These are phyloP conservation scores for Lineolata rhizophorae DNA, from an alignment of 495 filamentous ascomycete species.

Conservation along the genomic window DNA sequence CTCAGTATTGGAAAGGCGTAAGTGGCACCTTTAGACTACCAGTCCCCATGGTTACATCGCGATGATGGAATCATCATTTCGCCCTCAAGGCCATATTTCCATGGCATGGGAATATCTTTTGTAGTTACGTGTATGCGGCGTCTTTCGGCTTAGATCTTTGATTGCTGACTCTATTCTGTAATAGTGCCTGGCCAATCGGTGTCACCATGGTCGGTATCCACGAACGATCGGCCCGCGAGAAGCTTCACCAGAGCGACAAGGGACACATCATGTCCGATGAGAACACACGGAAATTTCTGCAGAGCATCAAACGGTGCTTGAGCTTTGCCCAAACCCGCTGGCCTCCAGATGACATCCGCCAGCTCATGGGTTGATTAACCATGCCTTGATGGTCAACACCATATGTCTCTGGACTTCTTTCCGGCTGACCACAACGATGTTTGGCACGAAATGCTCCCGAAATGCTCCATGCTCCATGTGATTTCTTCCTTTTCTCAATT, in stretches of 20 bases:
- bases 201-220: slow-evolving; percentile 99
- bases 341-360: slow-evolving; percentile 78
- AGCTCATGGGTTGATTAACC: slow-evolving; percentile 99
- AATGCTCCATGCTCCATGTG: too few relatives aligned
- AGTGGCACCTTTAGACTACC: slow-evolving; percentile 12
- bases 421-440: too few relatives aligned
- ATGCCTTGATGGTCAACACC: too few relatives aligned
- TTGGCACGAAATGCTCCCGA: too few relatives aligned
- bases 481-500: too few relatives aligned
- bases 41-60: too few relatives aligned
- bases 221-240: slow-evolving; percentile 84
- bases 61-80: too few relatives aligned
- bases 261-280: slow-evolving; percentile 91
- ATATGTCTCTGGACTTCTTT: too few relatives aligned
- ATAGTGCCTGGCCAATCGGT: slow-evolving; percentile 85
- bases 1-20: slow-evolving; percentile 90
- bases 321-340: slow-evolving; percentile 94
- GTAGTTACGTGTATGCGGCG: too few relatives aligned
- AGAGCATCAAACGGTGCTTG: slow-evolving; percentile 93
- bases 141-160: too few relatives aligned
- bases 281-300: slow-evolving; percentile 79
- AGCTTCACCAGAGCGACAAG: slow-evolving; percentile 71
- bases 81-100: too few relatives aligned
- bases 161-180: neutral
- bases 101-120: too few relatives aligned